Percentiles rank a stretch among this genome's conserved stretches.
These are phyloP conservation scores for Trichophyton equinum DNA, from an alignment of 2,329 filamentous ascomycete genomes.

Conservation along the genomic window DNA sequence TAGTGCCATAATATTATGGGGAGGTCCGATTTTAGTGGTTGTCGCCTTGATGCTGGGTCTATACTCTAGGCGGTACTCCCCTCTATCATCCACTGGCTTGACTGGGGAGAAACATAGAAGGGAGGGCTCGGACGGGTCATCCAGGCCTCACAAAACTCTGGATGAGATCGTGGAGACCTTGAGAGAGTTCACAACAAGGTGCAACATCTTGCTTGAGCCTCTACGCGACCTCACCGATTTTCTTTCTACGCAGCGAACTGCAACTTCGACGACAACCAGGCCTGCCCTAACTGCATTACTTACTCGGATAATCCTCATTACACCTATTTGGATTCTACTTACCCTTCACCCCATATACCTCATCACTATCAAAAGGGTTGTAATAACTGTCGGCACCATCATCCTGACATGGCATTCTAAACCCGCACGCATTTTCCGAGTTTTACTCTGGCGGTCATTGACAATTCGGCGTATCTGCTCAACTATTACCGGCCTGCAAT, in stretches of 20 bases:
- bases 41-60: conserved; percentile 72
- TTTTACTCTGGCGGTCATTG: conserved; percentile 80
- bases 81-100: conserved; percentile 74
- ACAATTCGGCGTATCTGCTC: conserved; percentile 56
- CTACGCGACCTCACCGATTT: conserved; percentile 84
- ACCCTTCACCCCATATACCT: conserved; percentile 73
- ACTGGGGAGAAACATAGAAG: conserved; percentile 50
- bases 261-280: conserved; percentile 79
- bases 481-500: conserved; percentile 61
- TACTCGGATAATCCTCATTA: conserved; percentile 74
- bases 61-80: conserved; percentile 83
- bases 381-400: conserved; percentile 76
- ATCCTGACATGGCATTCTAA: conserved; percentile 85
- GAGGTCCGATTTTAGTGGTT: conserved; percentile 73
- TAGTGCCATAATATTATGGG: conserved; percentile 65
- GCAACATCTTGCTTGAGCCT: conserved; percentile 84
- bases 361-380: conserved; percentile 72
- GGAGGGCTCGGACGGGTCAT: conserved; percentile 48
- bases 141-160: conserved; percentile 79
- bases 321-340: conserved; percentile 74
- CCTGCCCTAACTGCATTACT: conserved; percentile 84
- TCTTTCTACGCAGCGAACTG: conserved; percentile 76
- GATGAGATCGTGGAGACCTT: conserved; percentile 95
- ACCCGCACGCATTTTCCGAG: conserved; percentile 69
- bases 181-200: conserved; percentile 77